Conservation (phyloP, 1,284 basidiomycete genomes). For the Singerocomus inundabilis region DNA sequence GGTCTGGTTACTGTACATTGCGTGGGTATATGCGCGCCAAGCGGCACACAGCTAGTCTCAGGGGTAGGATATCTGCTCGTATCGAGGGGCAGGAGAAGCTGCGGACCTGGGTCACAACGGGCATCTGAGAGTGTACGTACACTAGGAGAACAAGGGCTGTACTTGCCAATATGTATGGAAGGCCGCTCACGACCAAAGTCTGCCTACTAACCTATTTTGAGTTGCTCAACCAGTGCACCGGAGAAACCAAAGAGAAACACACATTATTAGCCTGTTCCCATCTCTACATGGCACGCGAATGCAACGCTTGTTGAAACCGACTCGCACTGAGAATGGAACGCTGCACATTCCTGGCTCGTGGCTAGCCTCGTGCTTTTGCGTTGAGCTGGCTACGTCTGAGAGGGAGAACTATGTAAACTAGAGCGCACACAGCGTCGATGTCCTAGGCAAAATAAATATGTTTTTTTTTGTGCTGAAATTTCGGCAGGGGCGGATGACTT, state of each 20-base stretch:
- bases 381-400: neutral
- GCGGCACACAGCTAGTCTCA: neutral
- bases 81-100: neutral
- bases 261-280: conserved; percentile 1
- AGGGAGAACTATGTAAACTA: neutral
- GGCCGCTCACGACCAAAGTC: neutral
- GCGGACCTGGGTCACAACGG: too few relatives aligned
- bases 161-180: too few relatives aligned
- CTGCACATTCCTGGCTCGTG: conserved; percentile 14
- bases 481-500: conserved; percentile 21
- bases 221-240: neutral
- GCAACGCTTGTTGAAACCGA: neutral
- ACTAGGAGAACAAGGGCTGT: too few relatives aligned
- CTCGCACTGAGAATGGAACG: neutral
- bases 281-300: neutral
- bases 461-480: conserved; percentile 2
- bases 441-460: neutral
- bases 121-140: neutral
- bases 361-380: neutral
- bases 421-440: neutral
- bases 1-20: neutral
- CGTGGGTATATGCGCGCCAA: neutral
- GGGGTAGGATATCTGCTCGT: neutral
- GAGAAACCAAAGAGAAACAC: neutral
- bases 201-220: conserved; percentile 2